Evolutionary conservation across 371 early-diverging fungal species (phyloP).

Genomic region (Mucor plumbeus): DNA sequence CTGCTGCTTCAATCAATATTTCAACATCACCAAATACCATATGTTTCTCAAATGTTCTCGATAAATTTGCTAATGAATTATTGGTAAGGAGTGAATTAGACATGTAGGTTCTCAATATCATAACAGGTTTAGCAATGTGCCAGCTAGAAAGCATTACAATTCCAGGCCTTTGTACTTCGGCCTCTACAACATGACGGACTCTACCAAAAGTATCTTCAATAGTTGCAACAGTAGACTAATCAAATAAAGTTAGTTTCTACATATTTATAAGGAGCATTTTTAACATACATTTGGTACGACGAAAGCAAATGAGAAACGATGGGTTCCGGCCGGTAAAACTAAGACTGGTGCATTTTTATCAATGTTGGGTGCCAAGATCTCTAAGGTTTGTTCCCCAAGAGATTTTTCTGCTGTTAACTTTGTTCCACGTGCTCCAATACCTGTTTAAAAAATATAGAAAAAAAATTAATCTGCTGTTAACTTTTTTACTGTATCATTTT

Average conservation of each 20-base stretch:
- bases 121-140: conserved; percentile 35
- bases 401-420: conserved; percentile 41
- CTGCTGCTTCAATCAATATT: conserved; percentile 46
- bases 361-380: conserved; percentile 29
- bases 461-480: background rate
- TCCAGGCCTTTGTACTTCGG: conserved; percentile 43
- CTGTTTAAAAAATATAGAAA: conserved; percentile 14
- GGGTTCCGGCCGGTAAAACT: conserved; percentile 37
- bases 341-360: conserved; percentile 26
- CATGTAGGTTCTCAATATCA: conserved; percentile 46
- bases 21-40: conserved; percentile 41
- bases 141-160: conserved; percentile 38
- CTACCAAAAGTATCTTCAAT: conserved; percentile 52
- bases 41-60: conserved; percentile 46
- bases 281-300: conserved; percentile 46
- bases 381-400: conserved; percentile 37
- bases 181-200: conserved; percentile 45
- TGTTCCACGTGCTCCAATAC: conserved; percentile 50
- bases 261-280: background rate
- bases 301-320: conserved; percentile 50
- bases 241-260: background rate
- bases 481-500: background rate
- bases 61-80: conserved; percentile 43
- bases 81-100: conserved; percentile 48
- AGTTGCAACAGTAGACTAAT: conserved; percentile 43